Evolutionary conservation across 768 basidiomycete genomes (phyloP).

Genomic region (Mycena sanguinolenta): DNA sequence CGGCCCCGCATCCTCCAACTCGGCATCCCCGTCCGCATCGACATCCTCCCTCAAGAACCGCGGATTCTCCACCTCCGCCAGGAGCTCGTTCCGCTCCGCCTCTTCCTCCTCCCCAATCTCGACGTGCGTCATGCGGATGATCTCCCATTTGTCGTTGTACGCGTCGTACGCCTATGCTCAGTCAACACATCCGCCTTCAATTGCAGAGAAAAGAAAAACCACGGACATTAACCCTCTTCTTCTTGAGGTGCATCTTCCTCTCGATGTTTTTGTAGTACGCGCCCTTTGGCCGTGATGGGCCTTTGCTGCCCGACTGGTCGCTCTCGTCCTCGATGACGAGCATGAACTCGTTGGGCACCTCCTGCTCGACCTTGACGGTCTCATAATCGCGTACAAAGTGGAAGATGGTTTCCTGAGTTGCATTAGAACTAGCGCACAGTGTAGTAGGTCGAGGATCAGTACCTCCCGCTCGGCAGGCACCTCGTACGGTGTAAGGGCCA

Average conservation of each 20-base stretch:
- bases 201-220: not conserved
- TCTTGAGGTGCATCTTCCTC: constrained; percentile 89
- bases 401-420: constrained; percentile 73
- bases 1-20: constrained; percentile 50
- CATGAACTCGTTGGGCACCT: constrained; percentile 87
- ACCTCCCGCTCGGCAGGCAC: constrained; percentile 71
- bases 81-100: constrained; percentile 81
- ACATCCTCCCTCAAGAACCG: constrained; percentile 66
- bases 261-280: constrained; percentile 92
- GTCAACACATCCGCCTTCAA: too few species aligned
- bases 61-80: constrained; percentile 84
- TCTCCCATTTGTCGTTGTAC: constrained; percentile 86
- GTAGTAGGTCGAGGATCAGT: not conserved
- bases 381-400: constrained; percentile 88
- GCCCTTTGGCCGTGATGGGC: constrained; percentile 62
- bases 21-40: constrained; percentile 71
- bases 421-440: not conserved
- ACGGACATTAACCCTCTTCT: constrained; percentile 83
- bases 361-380: constrained; percentile 88
- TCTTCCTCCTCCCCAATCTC: constrained; percentile 81
- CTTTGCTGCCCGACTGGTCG: constrained; percentile 17
- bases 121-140: constrained; percentile 79
- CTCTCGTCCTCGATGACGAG: constrained; percentile 74
- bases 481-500: constrained; percentile 56
- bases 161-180: constrained; percentile 82